phyloP scores from a whole-genome alignment of 1,284 basidiomycete genomes.

The Cryptococcus wingfieldii region DNA sequence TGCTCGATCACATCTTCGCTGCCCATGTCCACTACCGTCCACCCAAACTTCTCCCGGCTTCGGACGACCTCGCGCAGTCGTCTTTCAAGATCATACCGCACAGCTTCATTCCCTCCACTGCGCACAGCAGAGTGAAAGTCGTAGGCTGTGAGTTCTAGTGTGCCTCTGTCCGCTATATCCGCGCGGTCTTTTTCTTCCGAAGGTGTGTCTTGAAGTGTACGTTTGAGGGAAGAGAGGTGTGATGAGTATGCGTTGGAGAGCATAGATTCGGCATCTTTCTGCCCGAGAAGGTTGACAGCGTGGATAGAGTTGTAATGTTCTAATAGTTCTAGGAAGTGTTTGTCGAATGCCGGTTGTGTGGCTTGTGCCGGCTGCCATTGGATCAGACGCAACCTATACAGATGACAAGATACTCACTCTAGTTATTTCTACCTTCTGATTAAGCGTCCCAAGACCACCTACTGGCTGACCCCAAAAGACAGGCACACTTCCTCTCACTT shows the following conservation, averaged over 20 bases:
- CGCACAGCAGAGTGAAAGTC: conserved; percentile 88
- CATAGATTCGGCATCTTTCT: conserved; percentile 84
- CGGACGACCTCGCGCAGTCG: conserved; percentile 60
- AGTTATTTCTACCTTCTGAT: conserved; percentile 82
- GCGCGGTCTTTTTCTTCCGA: conserved; percentile 49
- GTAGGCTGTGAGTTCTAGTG: conserved; percentile 69
- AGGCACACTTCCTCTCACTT: conserved; percentile 90
- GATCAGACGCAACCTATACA: conserved; percentile 2
- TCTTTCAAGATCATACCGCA: conserved; percentile 70
- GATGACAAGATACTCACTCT: conserved; percentile 25
- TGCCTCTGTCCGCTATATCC: conserved; percentile 11
- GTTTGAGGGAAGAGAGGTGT: conserved; percentile 60
- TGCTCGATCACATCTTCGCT: conserved; percentile 67
- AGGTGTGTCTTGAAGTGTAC: conserved; percentile 55
- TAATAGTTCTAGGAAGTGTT: conserved; percentile 80
- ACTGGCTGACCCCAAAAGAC: conserved; percentile 99
- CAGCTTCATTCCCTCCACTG: conserved; percentile 81
- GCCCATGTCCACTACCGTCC: conserved; percentile 67
- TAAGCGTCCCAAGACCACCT: conserved; percentile 67
- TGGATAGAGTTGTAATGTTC: conserved; percentile 77
- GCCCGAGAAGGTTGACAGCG: conserved; percentile 81
- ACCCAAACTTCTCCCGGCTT: conserved; percentile 76
- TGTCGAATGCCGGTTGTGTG: conserved; percentile 92
- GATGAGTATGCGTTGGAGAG: conserved; percentile 77
- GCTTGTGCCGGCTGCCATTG: conserved; percentile 70